Evolutionary conservation across 2,329 filamentous ascomycete species (phyloP), one percentile per base, ranked within the genome.

Genomic region (Neofusicoccum ribis): DNA sequence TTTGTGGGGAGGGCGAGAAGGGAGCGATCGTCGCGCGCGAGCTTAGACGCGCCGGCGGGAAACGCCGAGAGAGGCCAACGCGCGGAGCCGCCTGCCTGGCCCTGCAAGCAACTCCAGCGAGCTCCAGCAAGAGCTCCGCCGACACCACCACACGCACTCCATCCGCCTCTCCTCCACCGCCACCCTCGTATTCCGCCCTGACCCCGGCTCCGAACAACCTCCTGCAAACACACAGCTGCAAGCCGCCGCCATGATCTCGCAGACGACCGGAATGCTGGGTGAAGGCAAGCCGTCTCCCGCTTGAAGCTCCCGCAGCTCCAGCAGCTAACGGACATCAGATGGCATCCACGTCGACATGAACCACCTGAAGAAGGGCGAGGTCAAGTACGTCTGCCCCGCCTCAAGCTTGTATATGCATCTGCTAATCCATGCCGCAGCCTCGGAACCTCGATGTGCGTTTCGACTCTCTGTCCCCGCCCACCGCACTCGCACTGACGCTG

Each of bases 291-390:
- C 56, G 36, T 39, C 51, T 49, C 51, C 43, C 62, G 36, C 62
- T 12, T 43, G 37, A 54, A 54, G 59, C 59, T 62, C 6, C 36
- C 46, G 7, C 39, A 60, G 56, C 47, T 62, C 46, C 34, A 41
- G 47, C 44, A 27, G 59, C 76, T 78, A 59, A 78, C 72, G 7
- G 15, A 37, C 23, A 50, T 65, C 74, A 98, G 95, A 99, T 93
- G 95, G 95, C 78, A 98, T 99, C 78, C 95, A 99, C 80, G 86
- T 99, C 73, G 95, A 99, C 78, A 99, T 99, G 95, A 92, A 98
- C 76, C 90, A 95, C 76, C 84, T 99, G 80, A 99, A 99, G 89
- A 95, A 93, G 81, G 95, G 95, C 68, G 95, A 99, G 84, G 94
- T 99, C 78, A 99, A 99, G 93, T 97, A 84, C 82, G 92, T 83